Conservation (phyloP, 148 eudicot genomes). For the Camellia granthamiana region DNA sequence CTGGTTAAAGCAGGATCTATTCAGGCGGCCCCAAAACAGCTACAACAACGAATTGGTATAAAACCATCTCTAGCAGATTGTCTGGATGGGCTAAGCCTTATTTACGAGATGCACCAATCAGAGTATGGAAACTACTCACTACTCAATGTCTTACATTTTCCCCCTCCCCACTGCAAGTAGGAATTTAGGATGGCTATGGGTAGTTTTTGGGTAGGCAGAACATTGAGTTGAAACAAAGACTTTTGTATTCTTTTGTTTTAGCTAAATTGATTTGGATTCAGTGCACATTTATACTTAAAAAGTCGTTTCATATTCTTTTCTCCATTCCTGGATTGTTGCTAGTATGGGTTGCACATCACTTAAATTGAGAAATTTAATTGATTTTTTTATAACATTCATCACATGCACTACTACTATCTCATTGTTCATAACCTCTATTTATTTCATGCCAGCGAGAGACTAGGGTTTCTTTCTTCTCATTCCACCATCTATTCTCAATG, state of each 20-base stretch:
- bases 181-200: too few species aligned
- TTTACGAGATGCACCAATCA: conserved; percentile 77
- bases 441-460: neutral
- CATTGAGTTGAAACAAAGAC: too few species aligned
- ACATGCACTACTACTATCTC: neutral
- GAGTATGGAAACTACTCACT: conserved; percentile 54
- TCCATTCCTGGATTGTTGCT: neutral
- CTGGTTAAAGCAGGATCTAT: conserved; percentile 55
- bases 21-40: conserved; percentile 40
- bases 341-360: too few species aligned
- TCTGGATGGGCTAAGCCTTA: conserved; percentile 63
- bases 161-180: neutral
- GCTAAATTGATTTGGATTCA: neutral
- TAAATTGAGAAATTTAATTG: neutral
- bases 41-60: conserved; percentile 62
- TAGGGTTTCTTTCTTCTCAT: neutral
- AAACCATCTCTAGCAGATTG: conserved; percentile 83
- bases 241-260: neutral
- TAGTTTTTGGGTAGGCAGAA: neutral
- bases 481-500: neutral
- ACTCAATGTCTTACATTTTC: too few species aligned
- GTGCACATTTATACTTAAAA: neutral
- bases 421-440: neutral
- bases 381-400: neutral
- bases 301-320: neutral